phyloP scores from a whole-genome alignment of 345 rosid species.

The Eucalyptus paniculata region DNA sequence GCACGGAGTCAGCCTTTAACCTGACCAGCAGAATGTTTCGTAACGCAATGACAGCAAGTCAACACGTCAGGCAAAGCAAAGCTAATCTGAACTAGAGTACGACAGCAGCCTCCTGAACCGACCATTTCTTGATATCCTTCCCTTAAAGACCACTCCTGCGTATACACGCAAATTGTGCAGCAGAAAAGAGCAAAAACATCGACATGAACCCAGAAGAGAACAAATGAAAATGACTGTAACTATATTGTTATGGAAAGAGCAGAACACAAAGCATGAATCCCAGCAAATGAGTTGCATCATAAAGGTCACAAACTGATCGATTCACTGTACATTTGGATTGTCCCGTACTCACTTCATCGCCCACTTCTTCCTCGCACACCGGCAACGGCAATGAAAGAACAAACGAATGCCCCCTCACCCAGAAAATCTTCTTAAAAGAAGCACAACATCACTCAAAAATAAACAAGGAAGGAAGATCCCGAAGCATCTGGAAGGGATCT shows the following conservation, averaged over 20 bases:
- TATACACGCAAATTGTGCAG: no score
- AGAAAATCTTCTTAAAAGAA: neutral
- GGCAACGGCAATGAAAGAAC: neutral
- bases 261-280: neutral
- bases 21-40: no score
- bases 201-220: neutral
- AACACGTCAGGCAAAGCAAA: no score
- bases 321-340: neutral
- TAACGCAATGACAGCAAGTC: no score
- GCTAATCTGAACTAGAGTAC: no score
- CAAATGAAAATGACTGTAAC: neutral
- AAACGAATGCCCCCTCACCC: no score
- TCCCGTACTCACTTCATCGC: no score
- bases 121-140: no score
- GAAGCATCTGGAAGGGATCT: neutral
- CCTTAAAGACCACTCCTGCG: no score
- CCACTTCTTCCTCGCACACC: neutral
- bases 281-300: neutral
- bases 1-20: no score
- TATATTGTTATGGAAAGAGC: neutral
- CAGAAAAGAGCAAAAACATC: no score
- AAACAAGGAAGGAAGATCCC: conserved; percentile 3
- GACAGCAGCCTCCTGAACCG: no score
- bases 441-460: neutral
- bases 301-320: neutral